Base-by-base conservation (phyloP, 148 eudicot species). In the Drosera capensis region DNA sequence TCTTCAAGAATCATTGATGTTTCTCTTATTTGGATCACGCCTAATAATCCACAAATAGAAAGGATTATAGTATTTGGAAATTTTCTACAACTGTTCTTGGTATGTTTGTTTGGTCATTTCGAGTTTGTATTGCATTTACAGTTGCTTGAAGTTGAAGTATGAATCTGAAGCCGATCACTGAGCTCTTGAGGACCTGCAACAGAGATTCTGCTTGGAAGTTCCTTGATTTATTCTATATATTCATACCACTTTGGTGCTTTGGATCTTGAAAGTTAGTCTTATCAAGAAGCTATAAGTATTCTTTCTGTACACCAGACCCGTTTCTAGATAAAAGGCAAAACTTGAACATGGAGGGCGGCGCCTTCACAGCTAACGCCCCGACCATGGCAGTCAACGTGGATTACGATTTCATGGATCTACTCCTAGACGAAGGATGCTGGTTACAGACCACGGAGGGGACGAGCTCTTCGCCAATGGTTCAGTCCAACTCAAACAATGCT, bases 401-500 rank as follows among this genome's bases (percentile, higher is more conserved):
- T 57, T 65, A 34, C 56, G 73, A 63, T 75, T 55, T 78, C 61
- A 69, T 80, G 71, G 81, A 81, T 48, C 72, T 70, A 43, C 77
- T 79, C 39, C 50, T 83, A 5, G 63, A 66, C 43, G 82, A 72
- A 20, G 92, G 90, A 13, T 77, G 68, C 56, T 83, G 94, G 96
- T 59, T 84, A 71, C 79, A 75, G 46, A 67, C 86, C 39, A 45
- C 84, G 29, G 65, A 59, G 44, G 77, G 60, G 38, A 71, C 69
- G 40, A 55, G 58, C 44, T 55, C 68, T 34, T 58, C 51, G 68
- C 74, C 61, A 45, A 46, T 67, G 9, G 57, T 43, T 41, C 63
- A 55, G 7, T 55, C 76, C 23, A 30, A 58, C 43, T 48, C 80
- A 34, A 58, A n/a, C n/a, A n/a, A n/a, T n/a, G n/a, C 55, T 14